These are phyloP conservation scores for Apophysomyces trapeziformis DNA, from an alignment of 371 early-diverging fungal species.

Conservation along the genomic window DNA sequence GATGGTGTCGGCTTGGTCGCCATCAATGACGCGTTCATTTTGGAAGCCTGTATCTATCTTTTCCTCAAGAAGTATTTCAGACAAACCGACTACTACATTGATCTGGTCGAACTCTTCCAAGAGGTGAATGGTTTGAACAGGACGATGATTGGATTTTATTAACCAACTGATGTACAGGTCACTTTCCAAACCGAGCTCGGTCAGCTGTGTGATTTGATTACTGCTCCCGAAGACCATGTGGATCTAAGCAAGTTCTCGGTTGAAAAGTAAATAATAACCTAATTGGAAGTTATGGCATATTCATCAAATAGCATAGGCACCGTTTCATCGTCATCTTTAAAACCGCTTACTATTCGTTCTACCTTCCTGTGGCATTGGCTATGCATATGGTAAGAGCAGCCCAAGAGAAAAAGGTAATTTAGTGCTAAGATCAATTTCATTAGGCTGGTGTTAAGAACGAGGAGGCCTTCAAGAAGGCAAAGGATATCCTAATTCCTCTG, in stretches of 20 bases:
- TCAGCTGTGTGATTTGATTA: constrained; percentile 95
- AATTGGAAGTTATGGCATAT: background rate
- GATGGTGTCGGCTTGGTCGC: constrained; percentile 88
- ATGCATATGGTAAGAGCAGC: constrained; percentile 75
- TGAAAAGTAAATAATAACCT: constrained; percentile 64
- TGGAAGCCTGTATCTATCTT: constrained; percentile 89
- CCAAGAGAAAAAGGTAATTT: background rate
- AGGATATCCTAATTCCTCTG: constrained; percentile 86
- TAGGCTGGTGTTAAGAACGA: constrained; percentile 79
- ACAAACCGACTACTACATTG: constrained; percentile 79
- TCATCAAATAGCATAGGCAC: constrained; percentile 55
- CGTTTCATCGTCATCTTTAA: constrained; percentile 95
- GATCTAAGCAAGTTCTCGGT: constrained; percentile 90
- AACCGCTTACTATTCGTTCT: constrained; percentile 99
- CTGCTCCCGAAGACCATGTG: constrained; percentile 93
- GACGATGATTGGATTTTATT: background rate
- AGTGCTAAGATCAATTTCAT: background rate
- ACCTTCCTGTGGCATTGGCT: constrained; percentile 95
- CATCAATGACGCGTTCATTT: constrained; percentile 95
- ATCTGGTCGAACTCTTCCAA: constrained; percentile 91
- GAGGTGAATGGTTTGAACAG: constrained; percentile 56
- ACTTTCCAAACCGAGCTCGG: constrained; percentile 97
- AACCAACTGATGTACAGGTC: constrained; percentile 39
- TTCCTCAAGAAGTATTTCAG: constrained; percentile 93
- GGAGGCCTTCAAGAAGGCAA: constrained; percentile 79